Base-by-base conservation (phyloP, 2,329 filamentous ascomycete genomes). In the Aspergillus sp. region DNA sequence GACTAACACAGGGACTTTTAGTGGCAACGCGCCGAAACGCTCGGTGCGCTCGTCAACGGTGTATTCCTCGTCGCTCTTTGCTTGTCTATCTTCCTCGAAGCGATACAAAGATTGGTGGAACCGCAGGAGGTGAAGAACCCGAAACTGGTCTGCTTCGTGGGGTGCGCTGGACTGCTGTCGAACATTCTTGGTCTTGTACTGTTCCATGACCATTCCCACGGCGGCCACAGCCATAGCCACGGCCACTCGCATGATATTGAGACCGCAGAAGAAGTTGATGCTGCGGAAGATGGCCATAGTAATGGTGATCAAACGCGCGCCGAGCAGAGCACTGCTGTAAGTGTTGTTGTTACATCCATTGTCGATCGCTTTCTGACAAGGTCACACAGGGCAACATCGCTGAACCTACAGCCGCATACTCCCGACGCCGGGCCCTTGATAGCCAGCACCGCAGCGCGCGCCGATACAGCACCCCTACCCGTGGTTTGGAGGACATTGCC, bases 11-110 rank as follows among this genome's bases (percentile, higher is more conserved):
- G 9, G 19, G 19, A 25, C 28, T 34, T 28, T 51, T 70, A 94
- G 91, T 99, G 93, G 91, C 90, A 98, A 82, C 92, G 95, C 69
- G 95, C 95, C 41, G 95, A 99, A 82, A 98, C 96, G 11, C 85
- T 99, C 6, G 95, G 95, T 72, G 95, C 95, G 52, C 89, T 98
- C 70, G 92, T 98, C 80, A 99, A 99, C 72, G 95, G 95, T 68
- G 94, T 98, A 50, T 99, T 99, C 81, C 84, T 99, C 49, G 95
- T 99, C 73, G 95, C 95, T 7, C 86, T 99, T 8, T 99, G 95
- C 80, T 84, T 99, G 60, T 96, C 94, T 54, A 99, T 99, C 77
- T 91, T 98, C 72, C 88, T 99, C 71, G 95, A 99, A 79, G 95
- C 95, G 17, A 86, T 97, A 63, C 92, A 93, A 71, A 90, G 95